Evolutionary conservation across 2,329 filamentous ascomycete species (phyloP), one percentile per base, ranked within the genome.

Genomic region (Penicillium olsonii): DNA sequence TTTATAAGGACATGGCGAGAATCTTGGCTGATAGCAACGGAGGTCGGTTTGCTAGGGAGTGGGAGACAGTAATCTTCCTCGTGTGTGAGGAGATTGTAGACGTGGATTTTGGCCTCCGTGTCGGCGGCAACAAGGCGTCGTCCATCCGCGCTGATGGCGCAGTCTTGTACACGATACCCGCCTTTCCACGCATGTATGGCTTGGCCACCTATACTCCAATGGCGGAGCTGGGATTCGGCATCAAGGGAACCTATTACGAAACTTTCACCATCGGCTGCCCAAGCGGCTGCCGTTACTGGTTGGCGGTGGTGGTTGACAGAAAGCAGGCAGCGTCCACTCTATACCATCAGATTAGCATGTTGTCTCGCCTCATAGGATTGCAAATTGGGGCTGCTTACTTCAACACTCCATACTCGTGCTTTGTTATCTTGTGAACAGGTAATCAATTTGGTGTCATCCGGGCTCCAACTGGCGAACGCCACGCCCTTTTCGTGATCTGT

Each of bases 281-380:
- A 99, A n/a, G 89, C 87, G 51, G 91, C 95, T 48, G 88, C 86
- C 38, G 89, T 95, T 31, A 95, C 89, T 0, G 91, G 88, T 62
- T 96, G 87, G n/a, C 81, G 80, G 61, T 94, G 92, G 40, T 84
- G 81, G 43, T 84, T 79, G 14, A 92, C 78, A 8, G 78, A 82
- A 47, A 83, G 79, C 34, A 90, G 75, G 37, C 84, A 75, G 33
- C 75, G 73, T 0, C 88, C 88, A 5, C 80, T 83, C 84, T 90
- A 58, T 34, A 53, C 19, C 11, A 9, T 40, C 37, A 20, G 53
- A n/a, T 62, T 42, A 60, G 51, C 42, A 50, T 19, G 17, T 10
- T 29, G 18, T 15, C 3, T 10, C 14, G 18, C 34, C 19, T 24
- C 17, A 24, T 3, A 29, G n/a, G 4, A n/a, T 14, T 6, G 34